Percentiles rank a stretch among this genome's conserved stretches.
Evolutionary conservation across 1,139 yeast genomes (phyloP).

Genomic region (Candida neerlandica): DNA sequence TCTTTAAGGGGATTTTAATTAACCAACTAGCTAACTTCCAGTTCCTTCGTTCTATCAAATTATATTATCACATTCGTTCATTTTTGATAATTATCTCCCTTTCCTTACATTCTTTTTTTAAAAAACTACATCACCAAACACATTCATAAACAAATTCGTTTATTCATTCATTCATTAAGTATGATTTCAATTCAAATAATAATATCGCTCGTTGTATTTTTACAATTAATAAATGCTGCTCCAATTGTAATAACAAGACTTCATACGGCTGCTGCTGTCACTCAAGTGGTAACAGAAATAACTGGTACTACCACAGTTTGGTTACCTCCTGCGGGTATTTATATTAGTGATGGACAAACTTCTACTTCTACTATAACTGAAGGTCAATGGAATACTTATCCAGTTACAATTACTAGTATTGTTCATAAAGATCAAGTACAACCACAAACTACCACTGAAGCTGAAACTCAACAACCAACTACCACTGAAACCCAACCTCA

Average conservation of each 20-base stretch:
- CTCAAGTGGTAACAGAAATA: slow-evolving; percentile 53
- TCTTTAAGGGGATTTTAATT: neutral
- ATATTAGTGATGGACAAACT: slow-evolving; percentile 63
- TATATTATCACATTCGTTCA: no score
- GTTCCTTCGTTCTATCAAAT: neutral
- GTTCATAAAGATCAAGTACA: slow-evolving; percentile 10
- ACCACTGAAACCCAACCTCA: slow-evolving; percentile 6
- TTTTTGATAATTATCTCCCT: neutral
- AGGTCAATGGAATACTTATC: slow-evolving; percentile 31
- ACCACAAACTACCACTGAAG: slow-evolving; percentile 16
- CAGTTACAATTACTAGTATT: slow-evolving; percentile 21
- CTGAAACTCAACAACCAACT: slow-evolving; percentile 2
- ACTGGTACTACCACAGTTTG: slow-evolving; percentile 62
- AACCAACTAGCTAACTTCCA: slow-evolving; percentile 4
- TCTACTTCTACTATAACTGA: slow-evolving; percentile 57
- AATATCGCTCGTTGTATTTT: slow-evolving; percentile 13
- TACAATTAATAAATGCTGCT: slow-evolving; percentile 29
- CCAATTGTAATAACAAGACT: slow-evolving; percentile 55
- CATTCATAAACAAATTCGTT: slow-evolving; percentile 1
- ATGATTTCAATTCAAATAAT: slow-evolving; percentile 1
- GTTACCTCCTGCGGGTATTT: slow-evolving; percentile 70
- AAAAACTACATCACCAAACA: neutral
- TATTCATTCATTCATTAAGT: slow-evolving; percentile 5
- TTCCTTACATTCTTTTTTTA: slow-evolving; percentile 1
- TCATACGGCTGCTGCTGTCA: slow-evolving; percentile 64